Evolutionary conservation across 2,329 filamentous ascomycete species (phyloP), one percentile per base, ranked within the genome.

Genomic region (Ceratocystis albifundus): DNA sequence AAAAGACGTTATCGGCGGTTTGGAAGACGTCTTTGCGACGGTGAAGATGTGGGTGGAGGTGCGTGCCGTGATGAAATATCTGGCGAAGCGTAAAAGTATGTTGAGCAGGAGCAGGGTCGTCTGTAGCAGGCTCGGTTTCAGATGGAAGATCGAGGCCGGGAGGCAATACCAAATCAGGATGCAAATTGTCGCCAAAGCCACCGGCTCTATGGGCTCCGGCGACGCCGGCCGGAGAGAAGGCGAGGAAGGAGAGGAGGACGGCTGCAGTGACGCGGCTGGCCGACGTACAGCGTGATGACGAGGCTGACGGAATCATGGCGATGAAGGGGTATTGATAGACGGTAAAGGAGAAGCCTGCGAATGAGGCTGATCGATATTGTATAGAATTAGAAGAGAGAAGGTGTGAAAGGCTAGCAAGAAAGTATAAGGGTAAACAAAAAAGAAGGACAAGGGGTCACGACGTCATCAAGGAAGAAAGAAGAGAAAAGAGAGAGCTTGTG

Each of bases 21-120:
- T 82, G 77, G 53, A 74, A 69, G 41, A 96, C 79, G 74, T 97
- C 90, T 69, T 88, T 80, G 71, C 84, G 86, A 67, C 87, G 82
- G 75, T 96, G 90, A 17, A 96, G 82, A 4, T 81, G 76, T 2
- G 92, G 92, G 71, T 96, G 84, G 70, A 82, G 78, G 74, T 93
- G 83, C 50, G 90, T 88, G 67, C 93, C 93, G 77, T 96, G 92
- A 74, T 96, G 92, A 76, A 90, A 94, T 72, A 97, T 87, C 76
- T 99, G 93, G 71, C 90, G 87, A 66, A 99, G 83, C 5, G 82
- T 85, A 78, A 87, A 86, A 45, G 77, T 76, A 71, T 86, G 84
- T 7, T 85, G 79, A 22, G 79, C 78, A 10, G 82, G 78, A 10
- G 72, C 73, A 25, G 79, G 80, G 8, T 10, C 55, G 25, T 15